phyloP scores from a whole-genome alignment of 257 asterid genomes.

The Primulina eburnea region DNA sequence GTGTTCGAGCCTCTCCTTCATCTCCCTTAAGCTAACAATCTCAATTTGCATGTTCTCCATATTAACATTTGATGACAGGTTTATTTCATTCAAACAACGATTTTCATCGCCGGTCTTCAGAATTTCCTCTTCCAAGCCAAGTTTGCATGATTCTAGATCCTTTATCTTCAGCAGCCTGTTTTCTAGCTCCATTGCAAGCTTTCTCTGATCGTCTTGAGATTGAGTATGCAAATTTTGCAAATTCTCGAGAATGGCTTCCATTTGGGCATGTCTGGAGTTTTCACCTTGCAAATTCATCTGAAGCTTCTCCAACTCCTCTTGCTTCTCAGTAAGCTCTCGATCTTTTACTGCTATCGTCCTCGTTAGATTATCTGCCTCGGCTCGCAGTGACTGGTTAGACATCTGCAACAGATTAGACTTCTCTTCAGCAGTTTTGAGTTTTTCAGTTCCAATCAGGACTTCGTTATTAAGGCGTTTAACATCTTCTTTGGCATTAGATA shows the following conservation, averaged over 20 bases:
- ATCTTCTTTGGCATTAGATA: conserved; percentile 48
- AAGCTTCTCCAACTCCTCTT: conserved; percentile 71
- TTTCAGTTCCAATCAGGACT: conserved; percentile 40
- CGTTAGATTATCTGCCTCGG: conserved; percentile 68
- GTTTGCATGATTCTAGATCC: conserved; percentile 55
- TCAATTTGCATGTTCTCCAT: conserved; percentile 67
- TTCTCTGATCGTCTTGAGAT: conserved; percentile 66
- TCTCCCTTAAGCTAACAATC: conserved; percentile 54
- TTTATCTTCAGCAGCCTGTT: conserved; percentile 53
- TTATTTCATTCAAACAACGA: conserved; percentile 39
- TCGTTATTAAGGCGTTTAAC: conserved; percentile 57
- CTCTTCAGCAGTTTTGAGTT: conserved; percentile 54
- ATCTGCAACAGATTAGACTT: conserved; percentile 51
- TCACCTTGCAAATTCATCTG: conserved; percentile 57
- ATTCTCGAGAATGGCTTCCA: conserved; percentile 59
- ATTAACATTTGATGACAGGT: conserved; percentile 46
- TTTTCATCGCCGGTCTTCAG: conserved; percentile 56
- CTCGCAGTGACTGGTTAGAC: conserved; percentile 56
- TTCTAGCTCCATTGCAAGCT: conserved; percentile 61
- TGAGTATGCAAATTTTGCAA: conserved; percentile 58
- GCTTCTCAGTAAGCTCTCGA: conserved; percentile 63
- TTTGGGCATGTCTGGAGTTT: conserved; percentile 40
- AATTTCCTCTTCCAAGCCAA: conserved; percentile 63
- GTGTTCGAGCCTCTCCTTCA: conserved; percentile 67
- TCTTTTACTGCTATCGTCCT: conserved; percentile 70